Base-by-base conservation (phyloP, 495 filamentous ascomycete genomes). In the Penicillium cosmopolitanum region DNA sequence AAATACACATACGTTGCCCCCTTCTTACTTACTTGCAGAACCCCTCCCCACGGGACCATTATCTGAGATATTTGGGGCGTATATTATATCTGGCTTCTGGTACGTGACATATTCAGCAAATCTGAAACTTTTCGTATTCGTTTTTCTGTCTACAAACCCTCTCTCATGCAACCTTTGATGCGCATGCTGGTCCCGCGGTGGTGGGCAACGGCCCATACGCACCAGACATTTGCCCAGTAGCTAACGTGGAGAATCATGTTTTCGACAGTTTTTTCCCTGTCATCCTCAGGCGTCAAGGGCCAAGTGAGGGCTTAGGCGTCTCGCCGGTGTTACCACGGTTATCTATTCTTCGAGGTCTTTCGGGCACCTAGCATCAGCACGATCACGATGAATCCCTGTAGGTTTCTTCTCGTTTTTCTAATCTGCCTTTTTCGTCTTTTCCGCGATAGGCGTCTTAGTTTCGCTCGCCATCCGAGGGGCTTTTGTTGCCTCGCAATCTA, bases 381-480 rank as follows among this genome's bases (percentile, higher is more conserved):
- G 42, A 57, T 68, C 60, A 66, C 40, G 53, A 71, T 71, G 68
- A 69, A 71, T 60, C 58, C 63, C 50, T 64, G 68, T 71, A 66
- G 55, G 68, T 61, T 40, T 34, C 34, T 38, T 47, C 35, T 51
- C 28, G 42, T 52, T 38, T 38, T 66, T 28, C 12, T 55, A 55
- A 28, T 58, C 42, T 44, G 42, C 13, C 42, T 44, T 2, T 7
- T 2, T 16, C 16, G 53, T 40, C 53, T 58, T 55, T 34, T 54
- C 13, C 46, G 40, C 50, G 50, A 61, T 50, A 50, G 55, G 55
- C 61, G 48, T 28, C 16, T 46, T 38, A 36, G 6, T 35, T 47
- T 21, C 23, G 16, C 23, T 57, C 33, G 15, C 16, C 12, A 1
- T 40, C 33, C 28, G 33, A 19, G 3, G 50, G 47, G 40, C 38